phyloP scores from a whole-genome alignment of 2,329 filamentous ascomycete genomes.

The Taxawa tesnikishii region DNA sequence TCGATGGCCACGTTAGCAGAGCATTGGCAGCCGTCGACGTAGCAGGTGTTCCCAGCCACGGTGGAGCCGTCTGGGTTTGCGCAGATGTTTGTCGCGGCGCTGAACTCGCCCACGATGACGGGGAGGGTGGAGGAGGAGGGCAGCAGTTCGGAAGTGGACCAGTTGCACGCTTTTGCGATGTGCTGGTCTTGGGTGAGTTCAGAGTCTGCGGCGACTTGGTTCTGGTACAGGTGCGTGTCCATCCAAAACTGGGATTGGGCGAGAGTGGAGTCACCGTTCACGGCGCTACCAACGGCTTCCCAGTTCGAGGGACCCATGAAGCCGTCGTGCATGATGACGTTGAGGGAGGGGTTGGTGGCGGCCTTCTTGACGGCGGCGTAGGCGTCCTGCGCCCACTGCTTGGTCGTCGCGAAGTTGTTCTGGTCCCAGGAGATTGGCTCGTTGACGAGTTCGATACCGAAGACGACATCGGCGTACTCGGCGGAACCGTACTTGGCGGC shows the following conservation, averaged over 20 bases:
- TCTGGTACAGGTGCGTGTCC: constrained; percentile 33
- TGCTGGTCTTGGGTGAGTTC: constrained; percentile 26
- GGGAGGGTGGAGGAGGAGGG: constrained; percentile 21
- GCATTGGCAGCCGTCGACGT: constrained; percentile 24
- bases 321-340: constrained; percentile 28
- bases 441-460: constrained; percentile 31
- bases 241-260: constrained; percentile 25
- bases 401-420: constrained; percentile 22
- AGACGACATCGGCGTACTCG: constrained; percentile 28
- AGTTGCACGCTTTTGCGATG: constrained; percentile 27
- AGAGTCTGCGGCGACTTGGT: constrained; percentile 24
- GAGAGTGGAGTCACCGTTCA: constrained; percentile 15
- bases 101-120: constrained; percentile 32
- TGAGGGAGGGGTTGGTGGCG: constrained; percentile 20
- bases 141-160: constrained; percentile 18
- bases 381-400: constrained; percentile 22
- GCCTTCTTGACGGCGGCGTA: constrained; percentile 20
- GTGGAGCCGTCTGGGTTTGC: constrained; percentile 28
- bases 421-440: constrained; percentile 25
- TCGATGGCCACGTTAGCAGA: constrained; percentile 22
- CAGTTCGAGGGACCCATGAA: constrained; percentile 21
- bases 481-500: constrained; percentile 26
- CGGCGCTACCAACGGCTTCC: constrained; percentile 13
- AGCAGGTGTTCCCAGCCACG: constrained; percentile 18
- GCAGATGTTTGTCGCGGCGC: constrained; percentile 30